phyloP scores from a whole-genome alignment of 2,329 filamentous ascomycete species.

The Botryotinia calthae region DNA sequence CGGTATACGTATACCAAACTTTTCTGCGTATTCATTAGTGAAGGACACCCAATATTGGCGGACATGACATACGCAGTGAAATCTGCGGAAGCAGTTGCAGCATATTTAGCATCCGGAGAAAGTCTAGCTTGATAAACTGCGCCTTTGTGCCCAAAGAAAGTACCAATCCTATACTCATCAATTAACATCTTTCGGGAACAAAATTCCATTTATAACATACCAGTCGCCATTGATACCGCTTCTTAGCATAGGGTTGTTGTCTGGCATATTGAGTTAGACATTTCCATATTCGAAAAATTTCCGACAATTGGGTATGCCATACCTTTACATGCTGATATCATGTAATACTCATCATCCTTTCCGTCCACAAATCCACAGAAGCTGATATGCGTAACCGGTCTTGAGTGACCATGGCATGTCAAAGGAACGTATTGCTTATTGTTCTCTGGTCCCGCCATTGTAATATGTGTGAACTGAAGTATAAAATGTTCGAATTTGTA shows the following conservation, averaged over 20 bases:
- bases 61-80: constrained; percentile 74
- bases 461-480: constrained; percentile 7
- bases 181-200: constrained; percentile 25
- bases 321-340: constrained; percentile 73
- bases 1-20: constrained; percentile 95
- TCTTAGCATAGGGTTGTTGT: constrained; percentile 97
- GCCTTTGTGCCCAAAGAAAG: constrained; percentile 96
- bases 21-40: constrained; percentile 59
- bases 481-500: neutral
- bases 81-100: constrained; percentile 91
- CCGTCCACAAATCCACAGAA: constrained; percentile 60
- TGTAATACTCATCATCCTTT: constrained; percentile 63
- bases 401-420: constrained; percentile 73
- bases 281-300: neutral
- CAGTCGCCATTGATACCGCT: constrained; percentile 95
- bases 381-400: constrained; percentile 70
- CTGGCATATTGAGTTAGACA: constrained; percentile 46
- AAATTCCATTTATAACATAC: constrained; percentile 46
- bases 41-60: neutral
- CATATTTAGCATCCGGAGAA: constrained; percentile 81
- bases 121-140: constrained; percentile 95
- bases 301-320: constrained; percentile 18
- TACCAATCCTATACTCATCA: constrained; percentile 68
- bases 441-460: constrained; percentile 34
- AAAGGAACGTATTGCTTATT: constrained; percentile 54